A percentile compares a stretch with the other conserved stretches of the same genome.
These are phyloP conservation scores for Ophiorrhiza pumila DNA, from an alignment of 257 asterid species.

Conservation along the genomic window DNA sequence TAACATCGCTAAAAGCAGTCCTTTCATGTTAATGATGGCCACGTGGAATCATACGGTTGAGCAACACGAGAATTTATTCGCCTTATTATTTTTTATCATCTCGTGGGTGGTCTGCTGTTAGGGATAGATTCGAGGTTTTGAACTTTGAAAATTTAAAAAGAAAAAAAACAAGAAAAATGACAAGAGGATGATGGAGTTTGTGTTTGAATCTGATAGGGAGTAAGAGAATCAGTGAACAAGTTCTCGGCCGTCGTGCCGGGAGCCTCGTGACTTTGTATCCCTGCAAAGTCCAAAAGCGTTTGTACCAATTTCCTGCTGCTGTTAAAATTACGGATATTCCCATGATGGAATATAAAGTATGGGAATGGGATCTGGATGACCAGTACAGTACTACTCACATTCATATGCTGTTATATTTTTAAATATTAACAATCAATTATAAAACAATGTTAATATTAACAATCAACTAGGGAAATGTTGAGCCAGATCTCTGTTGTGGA, in stretches of 20 bases:
- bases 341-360: not conserved
- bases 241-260: conserved; percentile 31
- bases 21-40: conserved; percentile 26
- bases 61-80: conserved; percentile 15
- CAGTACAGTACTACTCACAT: too few relatives aligned
- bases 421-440: too few relatives aligned
- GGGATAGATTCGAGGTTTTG: conserved; percentile 17
- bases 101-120: conserved; percentile 21
- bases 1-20: conserved; percentile 16
- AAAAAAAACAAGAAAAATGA: too few relatives aligned
- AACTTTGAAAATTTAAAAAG: conserved; percentile 11
- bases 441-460: too few relatives aligned
- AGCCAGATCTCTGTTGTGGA: too few relatives aligned
- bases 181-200: not conserved
- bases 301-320: not conserved
- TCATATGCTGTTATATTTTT: too few relatives aligned
- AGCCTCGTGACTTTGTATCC: conserved; percentile 30
- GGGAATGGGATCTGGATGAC: too few relatives aligned
- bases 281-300: conserved; percentile 5
- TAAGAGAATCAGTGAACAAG: not conserved
- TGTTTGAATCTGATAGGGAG: not conserved
- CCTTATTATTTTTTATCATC: not conserved
- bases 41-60: conserved; percentile 35
- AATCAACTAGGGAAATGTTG: too few relatives aligned
- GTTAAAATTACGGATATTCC: not conserved